These are phyloP conservation scores for Starmerella gropengiesseri DNA, from an alignment of 805 yeast species.

Conservation along the genomic window DNA sequence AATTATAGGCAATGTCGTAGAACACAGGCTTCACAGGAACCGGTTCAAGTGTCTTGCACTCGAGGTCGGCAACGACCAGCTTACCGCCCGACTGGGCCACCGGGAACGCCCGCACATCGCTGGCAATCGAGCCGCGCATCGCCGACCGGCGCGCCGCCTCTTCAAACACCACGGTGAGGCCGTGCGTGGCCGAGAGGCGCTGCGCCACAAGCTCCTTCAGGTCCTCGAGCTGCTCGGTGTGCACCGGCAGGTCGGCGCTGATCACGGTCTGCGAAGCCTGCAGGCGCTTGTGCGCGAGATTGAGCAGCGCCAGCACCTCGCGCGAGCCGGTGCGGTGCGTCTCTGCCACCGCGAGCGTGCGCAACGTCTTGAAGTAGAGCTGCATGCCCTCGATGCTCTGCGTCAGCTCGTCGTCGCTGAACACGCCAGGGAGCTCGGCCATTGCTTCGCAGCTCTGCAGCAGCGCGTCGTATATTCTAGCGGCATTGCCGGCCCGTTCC, in stretches of 20 bases:
- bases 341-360: conserved; percentile 11
- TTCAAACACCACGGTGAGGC: conserved; percentile 32
- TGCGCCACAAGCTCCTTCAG: conserved; percentile 9
- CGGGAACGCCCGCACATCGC: conserved; percentile 37
- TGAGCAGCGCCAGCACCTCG: conserved; percentile 28
- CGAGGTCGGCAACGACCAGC: conserved; percentile 28
- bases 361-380: conserved; percentile 35
- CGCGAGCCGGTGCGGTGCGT: conserved; percentile 8
- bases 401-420: conserved; percentile 63
- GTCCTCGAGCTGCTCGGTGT: conserved; percentile 4
- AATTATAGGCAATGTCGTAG: conserved; percentile 83
- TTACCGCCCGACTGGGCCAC: conserved; percentile 18
- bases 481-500: conserved; percentile 26
- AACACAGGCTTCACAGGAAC: conserved; percentile 77
- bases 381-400: conserved; percentile 43
- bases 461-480: conserved; percentile 43
- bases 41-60: conserved; percentile 38
- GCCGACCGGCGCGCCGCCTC: conserved; percentile 14
- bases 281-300: conserved; percentile 16
- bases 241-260: conserved; percentile 20
- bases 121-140: conserved; percentile 32
- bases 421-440: conserved; percentile 82
- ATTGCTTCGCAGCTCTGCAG: conserved; percentile 46
- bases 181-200: conserved; percentile 24
- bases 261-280: conserved; percentile 16